Evolutionary conservation across 768 basidiomycete species (phyloP), one percentile per base, ranked within the genome.

Genomic region (Leucosporidium scottii): DNA sequence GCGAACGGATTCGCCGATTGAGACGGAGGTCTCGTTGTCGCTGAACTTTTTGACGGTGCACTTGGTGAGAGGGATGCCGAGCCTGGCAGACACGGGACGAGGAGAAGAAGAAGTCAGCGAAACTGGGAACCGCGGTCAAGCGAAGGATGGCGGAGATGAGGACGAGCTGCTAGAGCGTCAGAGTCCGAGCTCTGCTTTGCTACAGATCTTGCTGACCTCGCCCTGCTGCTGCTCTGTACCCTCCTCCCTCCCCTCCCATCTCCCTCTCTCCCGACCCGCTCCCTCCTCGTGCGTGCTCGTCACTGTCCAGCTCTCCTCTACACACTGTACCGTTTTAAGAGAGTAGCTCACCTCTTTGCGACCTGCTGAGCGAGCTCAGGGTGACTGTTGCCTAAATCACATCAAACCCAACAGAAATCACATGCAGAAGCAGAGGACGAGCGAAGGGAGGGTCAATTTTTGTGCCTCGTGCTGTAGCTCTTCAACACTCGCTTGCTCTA

Each of bases 361-460:
- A 99, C 92, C 69, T 87, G 83, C 77, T 88, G 85, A 79, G 94
- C 94, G 82, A 99, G 89, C 84, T 93, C 90, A 76, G 92, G 91
- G 82, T 99, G 96, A 79, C 91, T 93, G 81, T 93, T 94, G 78
- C 94, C 93, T 96, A 80, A 18, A 54, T 21, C 8, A 48, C 34
- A 65, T 44, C 60, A 49, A 21, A 50, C 64, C 64, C 66, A 9
- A 12, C 18, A 53, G 23, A n/a, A n/a, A n/a, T 44, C 50, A 23
- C 9, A 31, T 23, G 30, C 31, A 53, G n/a, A 30, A 34, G 34
- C 34, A 34, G 20, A 50, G 47, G 53, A 57, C 17, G 27, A 49
- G 17, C 1, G 54, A 60, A 60, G 49, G 44, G 21, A 8, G 21
- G 59, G 15, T 21, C 25, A 18, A 34, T 17, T 25, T 23, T n/a